These are phyloP conservation scores for Ganoderma meredithae DNA, from an alignment of 1,284 basidiomycete genomes.

Conservation along the genomic window DNA sequence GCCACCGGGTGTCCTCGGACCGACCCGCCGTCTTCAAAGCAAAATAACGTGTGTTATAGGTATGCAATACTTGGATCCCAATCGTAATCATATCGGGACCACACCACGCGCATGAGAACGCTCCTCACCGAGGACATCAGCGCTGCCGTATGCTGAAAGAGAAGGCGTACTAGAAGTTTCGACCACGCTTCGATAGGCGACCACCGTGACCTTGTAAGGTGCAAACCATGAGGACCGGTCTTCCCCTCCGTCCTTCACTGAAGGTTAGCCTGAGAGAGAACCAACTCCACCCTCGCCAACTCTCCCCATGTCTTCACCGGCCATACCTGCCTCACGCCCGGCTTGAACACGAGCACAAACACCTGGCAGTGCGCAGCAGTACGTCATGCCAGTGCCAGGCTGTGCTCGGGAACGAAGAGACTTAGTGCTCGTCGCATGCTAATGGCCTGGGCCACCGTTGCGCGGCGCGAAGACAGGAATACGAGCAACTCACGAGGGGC, in stretches of 20 bases:
- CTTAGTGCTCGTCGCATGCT: neutral
- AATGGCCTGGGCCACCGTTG: neutral
- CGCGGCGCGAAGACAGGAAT: conserved; percentile 12
- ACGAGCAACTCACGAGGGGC: conserved; percentile 15
- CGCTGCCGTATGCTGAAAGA: neutral
- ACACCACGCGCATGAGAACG: neutral
- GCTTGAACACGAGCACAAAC: neutral
- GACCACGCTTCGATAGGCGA: neutral
- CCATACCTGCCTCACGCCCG: neutral
- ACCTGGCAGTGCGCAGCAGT: neutral
- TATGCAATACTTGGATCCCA: no score
- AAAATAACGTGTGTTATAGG: no score
- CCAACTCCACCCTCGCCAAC: neutral
- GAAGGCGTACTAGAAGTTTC: neutral
- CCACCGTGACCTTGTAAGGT: neutral
- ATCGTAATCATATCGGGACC: no score
- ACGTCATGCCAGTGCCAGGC: conserved; percentile 8
- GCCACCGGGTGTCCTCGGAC: no score
- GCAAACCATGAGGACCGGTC: neutral
- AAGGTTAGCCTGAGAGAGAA: neutral
- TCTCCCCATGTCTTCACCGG: neutral
- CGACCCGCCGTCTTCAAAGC: no score
- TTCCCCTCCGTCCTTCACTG: neutral
- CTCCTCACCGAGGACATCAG: neutral
- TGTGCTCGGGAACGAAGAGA: conserved; percentile 18